A percentile compares a stretch with the other conserved stretches of the same genome.
Evolutionary conservation across 345 rosid species (phyloP).

Genomic region (Microthlaspi erraticum): DNA sequence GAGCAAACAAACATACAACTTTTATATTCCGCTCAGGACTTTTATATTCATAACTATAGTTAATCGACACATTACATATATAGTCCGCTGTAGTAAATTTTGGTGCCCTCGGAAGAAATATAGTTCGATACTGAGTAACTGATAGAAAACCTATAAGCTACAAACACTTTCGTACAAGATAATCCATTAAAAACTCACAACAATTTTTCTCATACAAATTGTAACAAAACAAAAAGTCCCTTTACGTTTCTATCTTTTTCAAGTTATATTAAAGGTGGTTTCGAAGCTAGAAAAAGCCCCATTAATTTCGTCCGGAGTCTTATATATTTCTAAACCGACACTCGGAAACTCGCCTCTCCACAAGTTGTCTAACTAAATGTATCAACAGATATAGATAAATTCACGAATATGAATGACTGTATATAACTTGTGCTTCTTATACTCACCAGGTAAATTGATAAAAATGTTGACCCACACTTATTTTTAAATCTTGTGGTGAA

Average conservation of each 20-base stretch:
- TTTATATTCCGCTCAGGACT: neutral
- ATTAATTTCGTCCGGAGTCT: neutral
- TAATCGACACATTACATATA: too few relatives aligned
- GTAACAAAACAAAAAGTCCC: too few relatives aligned
- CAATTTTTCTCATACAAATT: too few relatives aligned
- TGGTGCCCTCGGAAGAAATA: too few relatives aligned
- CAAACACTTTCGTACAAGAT: too few relatives aligned
- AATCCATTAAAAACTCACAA: too few relatives aligned
- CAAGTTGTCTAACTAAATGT: slow-evolving; percentile 1
- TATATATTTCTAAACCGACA: neutral
- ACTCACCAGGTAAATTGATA: neutral
- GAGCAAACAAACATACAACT: slow-evolving; percentile 7
- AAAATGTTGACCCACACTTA: slow-evolving; percentile 26
- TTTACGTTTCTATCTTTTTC: too few relatives aligned
- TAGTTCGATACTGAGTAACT: too few relatives aligned
- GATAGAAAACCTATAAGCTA: too few relatives aligned
- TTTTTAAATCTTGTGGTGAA: slow-evolving; percentile 11
- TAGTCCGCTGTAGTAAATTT: too few relatives aligned
- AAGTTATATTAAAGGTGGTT: too few relatives aligned
- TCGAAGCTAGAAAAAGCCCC: neutral
- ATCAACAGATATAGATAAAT: neutral
- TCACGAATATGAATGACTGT: neutral
- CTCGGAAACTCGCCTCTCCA: neutral
- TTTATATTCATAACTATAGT: too few relatives aligned
- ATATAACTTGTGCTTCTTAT: neutral